Conservation (phyloP, 768 basidiomycete genomes). For the Lactifluus subvellereus region DNA sequence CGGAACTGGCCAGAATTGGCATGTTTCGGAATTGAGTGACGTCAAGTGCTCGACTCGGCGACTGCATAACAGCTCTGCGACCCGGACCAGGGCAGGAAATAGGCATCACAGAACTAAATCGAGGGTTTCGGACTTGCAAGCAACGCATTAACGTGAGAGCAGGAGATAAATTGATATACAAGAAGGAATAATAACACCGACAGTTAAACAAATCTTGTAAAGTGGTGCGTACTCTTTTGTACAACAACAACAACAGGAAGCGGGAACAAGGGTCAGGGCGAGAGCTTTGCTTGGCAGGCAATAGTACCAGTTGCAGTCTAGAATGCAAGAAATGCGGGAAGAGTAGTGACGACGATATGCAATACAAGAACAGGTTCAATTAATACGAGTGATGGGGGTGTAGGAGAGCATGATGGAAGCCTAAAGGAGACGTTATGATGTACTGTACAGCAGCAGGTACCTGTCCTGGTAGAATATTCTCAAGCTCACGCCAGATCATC, state of each 20-base stretch:
- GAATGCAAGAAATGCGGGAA: conserved; percentile 9
- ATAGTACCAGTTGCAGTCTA: conserved; percentile 4
- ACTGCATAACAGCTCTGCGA: too few species aligned
- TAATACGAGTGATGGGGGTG: conserved; percentile 3
- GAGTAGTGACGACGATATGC: conserved; percentile 10
- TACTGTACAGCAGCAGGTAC: conserved; percentile 15
- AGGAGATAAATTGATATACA: neutral
- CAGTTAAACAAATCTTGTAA: conserved; percentile 5
- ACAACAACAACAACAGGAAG: conserved; percentile 1
- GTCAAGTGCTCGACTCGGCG: neutral
- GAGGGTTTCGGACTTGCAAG: too few species aligned
- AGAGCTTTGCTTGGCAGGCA: neutral
- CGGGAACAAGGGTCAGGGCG: neutral
- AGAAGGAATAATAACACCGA: conserved; percentile 4
- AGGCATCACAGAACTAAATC: neutral
- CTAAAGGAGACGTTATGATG: conserved; percentile 15
- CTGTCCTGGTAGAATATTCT: conserved; percentile 15
- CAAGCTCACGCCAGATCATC: neutral
- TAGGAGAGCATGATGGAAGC: neutral
- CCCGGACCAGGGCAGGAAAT: neutral
- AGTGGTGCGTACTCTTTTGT: conserved; percentile 1
- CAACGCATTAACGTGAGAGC: neutral
- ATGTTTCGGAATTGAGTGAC: neutral
- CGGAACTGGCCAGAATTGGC: neutral
- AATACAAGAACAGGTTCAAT: conserved; percentile 15